phyloP scores from a whole-genome alignment of 2,329 filamentous ascomycete genomes.

The Nothomitra cinnamomea region DNA sequence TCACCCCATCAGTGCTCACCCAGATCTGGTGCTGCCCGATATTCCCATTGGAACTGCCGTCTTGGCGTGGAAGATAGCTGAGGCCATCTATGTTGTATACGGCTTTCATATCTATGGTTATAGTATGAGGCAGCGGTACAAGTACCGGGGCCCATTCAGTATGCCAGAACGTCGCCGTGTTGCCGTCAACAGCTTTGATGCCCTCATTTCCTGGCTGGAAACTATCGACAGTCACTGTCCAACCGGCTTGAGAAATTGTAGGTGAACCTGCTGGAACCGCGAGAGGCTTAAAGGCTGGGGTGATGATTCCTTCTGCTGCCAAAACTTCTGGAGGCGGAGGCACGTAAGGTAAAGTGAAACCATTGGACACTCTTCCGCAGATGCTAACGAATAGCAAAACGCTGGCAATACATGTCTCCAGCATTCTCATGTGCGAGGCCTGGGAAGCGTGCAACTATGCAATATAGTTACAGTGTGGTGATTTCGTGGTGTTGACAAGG shows the following conservation, averaged over 20 bases:
- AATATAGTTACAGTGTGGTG: background rate
- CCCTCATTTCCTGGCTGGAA: slow-evolving; percentile 12
- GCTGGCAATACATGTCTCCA: background rate
- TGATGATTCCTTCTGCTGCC: background rate
- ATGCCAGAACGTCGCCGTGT: slow-evolving; percentile 19
- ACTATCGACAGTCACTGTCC: slow-evolving; percentile 17
- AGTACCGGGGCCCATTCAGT: slow-evolving; percentile 15
- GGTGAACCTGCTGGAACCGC: background rate
- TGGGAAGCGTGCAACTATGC: background rate
- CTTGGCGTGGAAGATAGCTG: slow-evolving; percentile 19
- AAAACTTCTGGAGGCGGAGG: background rate
- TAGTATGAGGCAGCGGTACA: slow-evolving; percentile 17
- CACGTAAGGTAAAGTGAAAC: background rate
- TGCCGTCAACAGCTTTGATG: slow-evolving; percentile 18
- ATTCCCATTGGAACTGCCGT: slow-evolving; percentile 19
- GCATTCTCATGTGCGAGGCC: background rate
- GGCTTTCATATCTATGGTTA: slow-evolving; percentile 20
- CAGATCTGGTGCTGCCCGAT: slow-evolving; percentile 21
- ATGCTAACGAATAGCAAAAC: background rate
- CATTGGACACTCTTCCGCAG: background rate
- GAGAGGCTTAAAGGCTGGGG: background rate
- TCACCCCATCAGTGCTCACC: slow-evolving; percentile 17
- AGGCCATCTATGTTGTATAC: slow-evolving; percentile 18
- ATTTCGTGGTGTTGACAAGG: no score
- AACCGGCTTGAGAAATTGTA: slow-evolving; percentile 13